These are phyloP conservation scores for Capsicum rhomboideum DNA, from an alignment of 257 asterid genomes.

Conservation along the genomic window DNA sequence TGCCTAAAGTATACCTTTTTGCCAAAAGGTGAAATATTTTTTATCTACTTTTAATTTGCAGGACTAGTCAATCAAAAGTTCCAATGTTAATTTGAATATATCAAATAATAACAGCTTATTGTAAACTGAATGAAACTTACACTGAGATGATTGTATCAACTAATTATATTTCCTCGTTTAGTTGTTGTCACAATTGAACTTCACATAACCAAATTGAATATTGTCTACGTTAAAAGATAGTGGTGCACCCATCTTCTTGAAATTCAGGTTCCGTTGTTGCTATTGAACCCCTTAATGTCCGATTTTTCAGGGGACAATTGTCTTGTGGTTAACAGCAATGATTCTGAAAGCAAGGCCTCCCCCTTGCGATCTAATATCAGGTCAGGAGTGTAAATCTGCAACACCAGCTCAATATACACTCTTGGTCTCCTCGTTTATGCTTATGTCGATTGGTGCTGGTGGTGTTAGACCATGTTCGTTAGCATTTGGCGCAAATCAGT, in stretches of 20 bases:
- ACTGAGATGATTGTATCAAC: background rate
- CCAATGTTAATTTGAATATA: background rate
- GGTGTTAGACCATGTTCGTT: slow-evolving; percentile 54
- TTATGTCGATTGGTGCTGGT: slow-evolving; percentile 67
- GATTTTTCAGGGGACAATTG: slow-evolving; percentile 38
- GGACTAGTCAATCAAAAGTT: background rate
- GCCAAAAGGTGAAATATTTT: background rate
- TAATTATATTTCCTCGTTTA: background rate
- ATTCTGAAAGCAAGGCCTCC: slow-evolving; percentile 37
- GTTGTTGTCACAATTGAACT: background rate
- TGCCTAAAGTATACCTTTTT: background rate
- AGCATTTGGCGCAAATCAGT: slow-evolving; percentile 76
- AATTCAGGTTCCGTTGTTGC: background rate
- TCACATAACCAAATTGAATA: background rate
- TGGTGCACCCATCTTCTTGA: background rate
- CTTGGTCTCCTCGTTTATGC: slow-evolving; percentile 35
- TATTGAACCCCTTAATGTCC: background rate
- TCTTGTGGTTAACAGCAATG: slow-evolving; percentile 61
- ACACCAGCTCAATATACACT: slow-evolving; percentile 27
- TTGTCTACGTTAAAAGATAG: background rate
- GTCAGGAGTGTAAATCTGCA: slow-evolving; percentile 25
- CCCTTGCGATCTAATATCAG: slow-evolving; percentile 15
- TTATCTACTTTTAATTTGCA: background rate
- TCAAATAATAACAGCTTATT: background rate
- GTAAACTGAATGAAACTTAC: background rate